These are phyloP conservation scores for Sicyos baderoa DNA, from an alignment of 306 rosid species.

Conservation along the genomic window DNA sequence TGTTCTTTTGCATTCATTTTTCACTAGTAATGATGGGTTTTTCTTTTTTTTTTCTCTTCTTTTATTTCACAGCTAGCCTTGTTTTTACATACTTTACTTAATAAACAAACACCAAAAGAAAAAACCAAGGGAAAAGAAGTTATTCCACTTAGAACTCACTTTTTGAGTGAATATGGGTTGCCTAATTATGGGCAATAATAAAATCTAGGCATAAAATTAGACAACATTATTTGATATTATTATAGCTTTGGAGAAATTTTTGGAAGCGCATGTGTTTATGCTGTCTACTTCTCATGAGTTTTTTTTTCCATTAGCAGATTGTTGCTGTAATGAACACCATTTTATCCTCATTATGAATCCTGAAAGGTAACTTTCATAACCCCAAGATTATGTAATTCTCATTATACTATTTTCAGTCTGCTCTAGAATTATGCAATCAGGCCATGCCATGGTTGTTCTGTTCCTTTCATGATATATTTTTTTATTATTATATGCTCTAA, in stretches of 20 bases:
- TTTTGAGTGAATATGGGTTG: constrained; percentile 29
- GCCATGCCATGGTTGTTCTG: constrained; percentile 6
- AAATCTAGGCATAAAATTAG: constrained; percentile 35
- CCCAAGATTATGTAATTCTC: constrained; percentile 4
- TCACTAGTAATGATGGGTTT: constrained; percentile 62
- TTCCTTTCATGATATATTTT: background rate
- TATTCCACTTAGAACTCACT: constrained; percentile 21
- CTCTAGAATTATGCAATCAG: constrained; percentile 17
- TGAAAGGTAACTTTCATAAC: constrained; percentile 15
- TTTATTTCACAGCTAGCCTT: constrained; percentile 35
- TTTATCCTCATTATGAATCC: constrained; percentile 10
- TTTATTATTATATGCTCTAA: background rate
- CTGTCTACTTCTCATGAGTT: constrained; percentile 28
- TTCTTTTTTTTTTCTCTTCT: constrained; percentile 20
- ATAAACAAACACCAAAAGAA: constrained; percentile 10
- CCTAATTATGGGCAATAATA: constrained; percentile 50
- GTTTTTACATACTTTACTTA: constrained; percentile 24
- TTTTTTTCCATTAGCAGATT: constrained; percentile 24
- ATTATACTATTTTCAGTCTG: constrained; percentile 2
- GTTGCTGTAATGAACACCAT: constrained; percentile 24
- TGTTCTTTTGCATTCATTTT: constrained; percentile 60
- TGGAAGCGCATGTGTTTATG: constrained; percentile 40
- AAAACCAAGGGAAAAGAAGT: constrained; percentile 15
- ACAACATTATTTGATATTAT: constrained; percentile 61
- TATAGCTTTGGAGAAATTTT: constrained; percentile 43